Evolutionary conservation across 495 filamentous ascomycete species (phyloP), one percentile per base, ranked within the genome.

Genomic region (Glarea lozoyensis): DNA sequence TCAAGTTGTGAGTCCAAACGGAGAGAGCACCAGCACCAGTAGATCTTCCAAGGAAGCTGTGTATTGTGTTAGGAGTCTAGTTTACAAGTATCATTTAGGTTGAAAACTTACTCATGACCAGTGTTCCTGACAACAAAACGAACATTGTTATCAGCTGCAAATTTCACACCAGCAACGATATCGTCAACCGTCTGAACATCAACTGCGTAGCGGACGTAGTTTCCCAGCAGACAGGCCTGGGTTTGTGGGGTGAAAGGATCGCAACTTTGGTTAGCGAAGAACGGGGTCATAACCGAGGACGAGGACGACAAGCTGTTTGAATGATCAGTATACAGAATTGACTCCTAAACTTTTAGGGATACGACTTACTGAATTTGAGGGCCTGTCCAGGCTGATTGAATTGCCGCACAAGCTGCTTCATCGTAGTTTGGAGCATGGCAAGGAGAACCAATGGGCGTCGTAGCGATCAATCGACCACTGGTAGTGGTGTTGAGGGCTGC

Each of bases 121-220:
- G 63, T 61, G 38, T 72, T 70, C 47, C 61, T 60, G 27, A 70
- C 61, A 10, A 59, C 55, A 2, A 70, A 49, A 0, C 65, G 59
- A 21, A 67, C 46, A 34, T 68, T 68, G 40, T 64, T 45, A 3
- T 58, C 23, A n/a, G 44, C 43, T 9, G 74, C 73, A 37, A 80
- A 81, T 16, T 62, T 58, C n/a, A 82, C 51, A 3, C 66, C 72
- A 2, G 59, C 59, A 30, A 63, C 61, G 38, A 75, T 60, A 38
- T 82, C 67, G 3, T 33, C 55, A 15, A 54, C 49, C 2, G 42
- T 37, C 17, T 51, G 58, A 17, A 71, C 67, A 46, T 75, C 68
- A 48, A 79, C 64, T 6, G 69, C 62, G 41, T 82, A 84, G 3
- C 57, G 51, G 7, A 74, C 65, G 56, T 76, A 78, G 52, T 72